A percentile compares a stretch with the other conserved stretches of the same genome.
Evolutionary conservation across 75 land plant species (phyloP).

Genomic region (Adiantum capillusveneris): DNA sequence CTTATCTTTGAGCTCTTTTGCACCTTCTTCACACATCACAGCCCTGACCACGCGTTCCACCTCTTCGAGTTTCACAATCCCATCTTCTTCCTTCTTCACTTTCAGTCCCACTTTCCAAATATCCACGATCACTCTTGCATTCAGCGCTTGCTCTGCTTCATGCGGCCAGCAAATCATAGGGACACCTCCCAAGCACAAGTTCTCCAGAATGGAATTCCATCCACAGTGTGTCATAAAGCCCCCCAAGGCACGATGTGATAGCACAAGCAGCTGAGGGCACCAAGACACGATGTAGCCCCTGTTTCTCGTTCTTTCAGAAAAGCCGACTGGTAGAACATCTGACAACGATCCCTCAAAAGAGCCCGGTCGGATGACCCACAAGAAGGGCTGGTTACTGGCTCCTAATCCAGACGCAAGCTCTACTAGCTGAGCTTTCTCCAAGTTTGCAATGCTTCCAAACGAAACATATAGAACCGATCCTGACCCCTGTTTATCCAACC

Average conservation of each 20-base stretch:
- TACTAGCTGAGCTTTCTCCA: slow-evolving; percentile 12
- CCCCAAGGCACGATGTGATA: slow-evolving; percentile 24
- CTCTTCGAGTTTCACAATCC: slow-evolving; percentile 17
- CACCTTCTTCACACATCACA: slow-evolving; percentile 38
- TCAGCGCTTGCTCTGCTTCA: slow-evolving; percentile 25
- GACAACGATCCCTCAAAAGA: slow-evolving; percentile 11
- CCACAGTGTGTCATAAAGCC: slow-evolving; percentile 32
- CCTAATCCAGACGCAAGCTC: slow-evolving; percentile 33
- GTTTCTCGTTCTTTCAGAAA: slow-evolving; percentile 7
- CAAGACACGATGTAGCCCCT: slow-evolving; percentile 20
- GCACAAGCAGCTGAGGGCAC: slow-evolving; percentile 34
- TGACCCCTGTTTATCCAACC: slow-evolving; percentile 18
- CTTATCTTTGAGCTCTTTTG: slow-evolving; percentile 26
- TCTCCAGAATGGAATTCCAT: slow-evolving; percentile 34
- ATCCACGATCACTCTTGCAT: slow-evolving; percentile 15
- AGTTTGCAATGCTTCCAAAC: slow-evolving; percentile 34
- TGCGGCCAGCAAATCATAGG: slow-evolving; percentile 32
- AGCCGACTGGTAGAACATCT: slow-evolving; percentile 10
- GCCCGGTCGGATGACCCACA: slow-evolving; percentile 30
- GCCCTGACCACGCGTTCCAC: slow-evolving; percentile 24
- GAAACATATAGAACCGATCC: slow-evolving; percentile 29
- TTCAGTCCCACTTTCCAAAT: slow-evolving; percentile 27
- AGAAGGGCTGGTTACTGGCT: slow-evolving; percentile 16
- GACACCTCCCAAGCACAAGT: slow-evolving; percentile 17
- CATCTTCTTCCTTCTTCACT: neutral